phyloP scores from a whole-genome alignment of 352 stramenopile genomes.

The Pythium plurisporium region DNA sequence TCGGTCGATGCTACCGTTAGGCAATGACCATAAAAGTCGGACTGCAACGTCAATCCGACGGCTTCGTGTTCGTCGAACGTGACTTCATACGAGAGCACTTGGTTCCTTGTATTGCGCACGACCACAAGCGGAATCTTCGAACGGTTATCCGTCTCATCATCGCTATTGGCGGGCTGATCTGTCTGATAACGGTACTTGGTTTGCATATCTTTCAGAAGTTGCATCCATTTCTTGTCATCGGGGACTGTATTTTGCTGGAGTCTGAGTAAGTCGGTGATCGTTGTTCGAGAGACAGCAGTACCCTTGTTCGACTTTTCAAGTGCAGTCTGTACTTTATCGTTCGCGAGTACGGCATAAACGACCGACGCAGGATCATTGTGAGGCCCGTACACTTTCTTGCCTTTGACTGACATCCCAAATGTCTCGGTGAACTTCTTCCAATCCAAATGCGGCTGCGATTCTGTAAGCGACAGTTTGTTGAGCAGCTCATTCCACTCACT shows the following conservation, averaged over 20 bases:
- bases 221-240: slow-evolving; percentile 48
- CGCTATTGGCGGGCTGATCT: not conserved
- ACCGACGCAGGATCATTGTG: slow-evolving; percentile 29
- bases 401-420: slow-evolving; percentile 29
- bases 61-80: slow-evolving; percentile 42
- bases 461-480: slow-evolving; percentile 25
- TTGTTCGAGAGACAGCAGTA: slow-evolving; percentile 35
- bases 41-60: slow-evolving; percentile 40
- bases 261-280: slow-evolving; percentile 46
- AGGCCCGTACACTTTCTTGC: slow-evolving; percentile 30
- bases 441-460: slow-evolving; percentile 21
- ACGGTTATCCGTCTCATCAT: slow-evolving; percentile 1
- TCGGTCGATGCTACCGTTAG: slow-evolving; percentile 34
- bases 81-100: slow-evolving; percentile 63
- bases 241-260: slow-evolving; percentile 34
- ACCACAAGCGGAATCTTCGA: slow-evolving; percentile 36
- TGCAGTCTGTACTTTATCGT: slow-evolving; percentile 39
- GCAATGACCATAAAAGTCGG: slow-evolving; percentile 53
- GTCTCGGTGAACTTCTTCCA: slow-evolving; percentile 47
- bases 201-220: slow-evolving; percentile 43
- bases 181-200: slow-evolving; percentile 36
- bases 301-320: slow-evolving; percentile 32
- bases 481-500: slow-evolving; percentile 33
- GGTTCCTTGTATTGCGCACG: slow-evolving; percentile 55
- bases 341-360: slow-evolving; percentile 45